Evolutionary conservation across 1,284 basidiomycete species (phyloP), one percentile per base, ranked within the genome.

Genomic region (Leccinum griseonigrum): DNA sequence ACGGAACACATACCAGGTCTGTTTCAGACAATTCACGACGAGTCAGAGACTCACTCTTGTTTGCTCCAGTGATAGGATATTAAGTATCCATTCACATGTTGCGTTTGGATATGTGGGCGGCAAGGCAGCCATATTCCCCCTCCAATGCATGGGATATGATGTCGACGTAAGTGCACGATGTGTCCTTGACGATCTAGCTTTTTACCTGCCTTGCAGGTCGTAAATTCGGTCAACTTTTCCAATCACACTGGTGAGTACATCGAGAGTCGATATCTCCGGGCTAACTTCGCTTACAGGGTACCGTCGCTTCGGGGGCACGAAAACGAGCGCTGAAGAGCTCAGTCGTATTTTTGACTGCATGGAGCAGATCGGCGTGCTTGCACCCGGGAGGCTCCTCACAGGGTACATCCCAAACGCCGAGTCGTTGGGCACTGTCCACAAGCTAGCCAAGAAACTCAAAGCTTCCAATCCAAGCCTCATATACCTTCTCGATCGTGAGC

Each of bases 211-310:
- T 36, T 83, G 13, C 83, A 99, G 85, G 90, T 92, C 28, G 85
- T 98, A 48, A 98, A 98, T 75, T 97, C 96, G 0, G 97, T 98
- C 54, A 94, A 98, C 69, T 97, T 86, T 70, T 93, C 92, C 14
- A 99, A 99, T 69, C 97, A 99, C 74, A 87, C 95, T 5, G 95
- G 95, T 90, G 61, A 59, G 83, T 72, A 9, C 9, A 6, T n/a
- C 36, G 14, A 38, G 9, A n/a, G 32, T 34, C 5, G n/a, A 51
- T 55, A 1, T 22, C 1, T 3, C 54, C 32, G n/a, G 26, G 43
- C 43, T 40, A 4, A 58, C 40, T 54, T 57, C 40, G 2, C 61
- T 53, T 10, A 4, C 64, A 94, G 93, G 92, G 7, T 95, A 95
- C 78, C 85, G 86, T 10, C 82, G 83, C 43, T 83, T 84, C 48